Evolutionary conservation across 2,329 filamentous ascomycete genomes (phyloP).

Genomic region (Talaromyces sp.): DNA sequence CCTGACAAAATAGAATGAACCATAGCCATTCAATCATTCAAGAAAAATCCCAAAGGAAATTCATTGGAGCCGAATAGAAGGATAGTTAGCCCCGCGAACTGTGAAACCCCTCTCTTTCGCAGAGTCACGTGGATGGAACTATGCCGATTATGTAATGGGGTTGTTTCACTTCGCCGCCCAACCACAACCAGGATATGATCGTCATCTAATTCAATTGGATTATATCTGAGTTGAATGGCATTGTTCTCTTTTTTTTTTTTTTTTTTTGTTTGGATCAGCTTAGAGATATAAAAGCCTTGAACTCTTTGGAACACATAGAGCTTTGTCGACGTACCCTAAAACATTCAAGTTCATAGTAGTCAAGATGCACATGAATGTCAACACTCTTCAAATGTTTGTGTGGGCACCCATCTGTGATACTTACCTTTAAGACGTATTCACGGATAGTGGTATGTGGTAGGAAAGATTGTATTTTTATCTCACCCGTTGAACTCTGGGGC

Average conservation of each 20-base stretch:
- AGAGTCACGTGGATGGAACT: slow-evolving; percentile 17
- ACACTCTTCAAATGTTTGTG: no score
- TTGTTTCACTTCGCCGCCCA: background rate
- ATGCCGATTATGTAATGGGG: background rate
- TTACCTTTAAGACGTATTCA: no score
- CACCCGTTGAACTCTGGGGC: no score
- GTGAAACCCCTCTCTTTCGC: slow-evolving; percentile 22
- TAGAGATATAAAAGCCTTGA: background rate
- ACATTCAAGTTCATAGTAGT: no score
- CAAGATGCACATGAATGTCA: no score
- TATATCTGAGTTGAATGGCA: background rate
- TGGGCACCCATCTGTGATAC: no score
- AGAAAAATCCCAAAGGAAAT: background rate
- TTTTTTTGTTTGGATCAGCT: background rate
- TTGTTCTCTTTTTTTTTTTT: background rate
- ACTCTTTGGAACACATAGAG: no score
- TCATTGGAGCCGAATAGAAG: slow-evolving; percentile 10
- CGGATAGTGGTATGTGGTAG: no score
- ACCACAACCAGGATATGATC: background rate
- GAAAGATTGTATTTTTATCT: no score
- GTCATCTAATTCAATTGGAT: background rate
- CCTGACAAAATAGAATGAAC: slow-evolving; percentile 1
- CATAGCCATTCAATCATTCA: slow-evolving; percentile 8
- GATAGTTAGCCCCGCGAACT: slow-evolving; percentile 9
- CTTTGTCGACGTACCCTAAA: no score